Evolutionary conservation across 805 yeast species (phyloP), one percentile per base, ranked within the genome.

Genomic region (Starmera dryadoides): DNA sequence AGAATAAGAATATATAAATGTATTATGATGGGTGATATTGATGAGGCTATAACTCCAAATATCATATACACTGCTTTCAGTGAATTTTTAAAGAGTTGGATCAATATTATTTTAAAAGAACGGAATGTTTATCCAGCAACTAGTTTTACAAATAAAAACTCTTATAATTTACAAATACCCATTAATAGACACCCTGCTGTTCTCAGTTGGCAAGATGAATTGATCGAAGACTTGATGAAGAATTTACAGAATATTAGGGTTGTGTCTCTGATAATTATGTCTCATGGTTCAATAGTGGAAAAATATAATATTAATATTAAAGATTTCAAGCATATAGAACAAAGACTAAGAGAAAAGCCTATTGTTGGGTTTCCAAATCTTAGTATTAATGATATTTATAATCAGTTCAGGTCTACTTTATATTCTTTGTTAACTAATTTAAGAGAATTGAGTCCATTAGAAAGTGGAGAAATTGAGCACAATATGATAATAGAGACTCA

Each of bases 141-240:
- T 4, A 51, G 67, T 0, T 67, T 62, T 39, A 63, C 60, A 22
- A 38, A 51, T 23, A 56, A 65, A 3, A 62, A 62, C 9, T 66
- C 71, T 4, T 75, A 71, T 47, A 64, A 67, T 30, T 39, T 75
- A 14, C 57, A 55, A 30, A 58, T 69, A 0, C 70, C 73, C 11
- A 59, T 64, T 29, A 65, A 62, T 36, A 56, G 79, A 42, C 76
- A 74, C 45, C 77, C 77, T 0, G 62, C 48, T 2, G 63, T 72
- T n/a, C 57, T 56, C 14, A 23, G 18, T 11, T 36, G 45, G 22
- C 15, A 46, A 3, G 39, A 43, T 23, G 36, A 37, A 6, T 46
- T 50, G 52, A 33, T 43, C 3, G 37, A 39, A 9, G 37, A 15
- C 3, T 35, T 47, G 3, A 37, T 53, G 12, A 33, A 36, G 20